Evolutionary conservation across 768 basidiomycete genomes (phyloP).

Genomic region (Suillus lakei): DNA sequence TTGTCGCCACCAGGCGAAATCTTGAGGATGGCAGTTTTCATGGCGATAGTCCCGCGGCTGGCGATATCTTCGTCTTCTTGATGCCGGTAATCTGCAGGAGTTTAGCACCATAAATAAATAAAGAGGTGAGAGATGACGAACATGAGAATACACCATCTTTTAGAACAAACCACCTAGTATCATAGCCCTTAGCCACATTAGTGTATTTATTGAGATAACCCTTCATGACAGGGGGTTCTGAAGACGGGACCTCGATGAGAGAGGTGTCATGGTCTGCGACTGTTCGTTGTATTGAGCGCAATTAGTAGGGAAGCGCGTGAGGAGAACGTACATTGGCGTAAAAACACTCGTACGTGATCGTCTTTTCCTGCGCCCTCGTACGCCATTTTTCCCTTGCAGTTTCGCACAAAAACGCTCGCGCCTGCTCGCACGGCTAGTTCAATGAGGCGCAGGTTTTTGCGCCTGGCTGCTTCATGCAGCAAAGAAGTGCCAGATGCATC

Average conservation of each 20-base stretch:
- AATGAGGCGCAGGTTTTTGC: conserved; percentile 80
- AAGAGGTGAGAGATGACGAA: conserved; percentile 41
- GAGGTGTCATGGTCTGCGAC: conserved; percentile 83
- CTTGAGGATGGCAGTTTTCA: conserved; percentile 77
- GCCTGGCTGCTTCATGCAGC: conserved; percentile 84
- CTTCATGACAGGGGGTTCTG: conserved; percentile 64
- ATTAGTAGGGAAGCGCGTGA: background rate
- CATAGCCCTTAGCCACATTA: conserved; percentile 90
- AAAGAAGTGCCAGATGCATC: conserved; percentile 76
- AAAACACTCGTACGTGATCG: conserved; percentile 79
- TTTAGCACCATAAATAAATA: conserved; percentile 5
- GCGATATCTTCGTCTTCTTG: conserved; percentile 90
- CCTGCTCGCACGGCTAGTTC: conserved; percentile 87
- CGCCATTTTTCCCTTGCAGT: conserved; percentile 72
- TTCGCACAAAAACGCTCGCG: conserved; percentile 87
- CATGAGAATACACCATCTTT: conserved; percentile 86
- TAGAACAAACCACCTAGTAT: conserved; percentile 91
- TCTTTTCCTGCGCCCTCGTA: conserved; percentile 76
- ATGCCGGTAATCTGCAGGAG: conserved; percentile 68
- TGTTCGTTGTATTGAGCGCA: conserved; percentile 31
- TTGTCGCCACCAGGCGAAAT: conserved; percentile 55
- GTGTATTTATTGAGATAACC: conserved; percentile 92
- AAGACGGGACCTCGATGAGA: conserved; percentile 54
- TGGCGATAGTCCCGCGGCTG: conserved; percentile 85
- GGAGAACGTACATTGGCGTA: conserved; percentile 74